These are phyloP conservation scores for Microdochium nivale DNA, from an alignment of 2,329 filamentous ascomycete species.

Conservation along the genomic window DNA sequence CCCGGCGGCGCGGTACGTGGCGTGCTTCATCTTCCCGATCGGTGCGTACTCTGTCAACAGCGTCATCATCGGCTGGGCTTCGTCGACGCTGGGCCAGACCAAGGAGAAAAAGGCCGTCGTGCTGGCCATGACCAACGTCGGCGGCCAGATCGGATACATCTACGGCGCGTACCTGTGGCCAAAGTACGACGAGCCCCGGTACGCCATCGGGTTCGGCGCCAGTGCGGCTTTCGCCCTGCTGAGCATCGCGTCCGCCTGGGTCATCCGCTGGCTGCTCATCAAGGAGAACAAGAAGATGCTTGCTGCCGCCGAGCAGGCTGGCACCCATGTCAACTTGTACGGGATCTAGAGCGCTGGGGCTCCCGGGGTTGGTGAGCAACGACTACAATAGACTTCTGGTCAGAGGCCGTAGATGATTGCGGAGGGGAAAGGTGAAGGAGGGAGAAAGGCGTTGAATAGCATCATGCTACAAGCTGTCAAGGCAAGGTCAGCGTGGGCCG, in stretches of 20 bases:
- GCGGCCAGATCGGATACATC: slow-evolving; percentile 37
- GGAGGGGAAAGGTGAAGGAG: no score
- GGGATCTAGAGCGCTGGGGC: slow-evolving; percentile 19
- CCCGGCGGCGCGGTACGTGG: slow-evolving; percentile 28
- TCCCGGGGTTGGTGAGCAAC: no score
- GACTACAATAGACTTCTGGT: no score
- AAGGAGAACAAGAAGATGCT: slow-evolving; percentile 31
- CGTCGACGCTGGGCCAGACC: slow-evolving; percentile 33
- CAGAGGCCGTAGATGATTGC: no score
- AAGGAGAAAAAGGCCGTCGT: slow-evolving; percentile 39
- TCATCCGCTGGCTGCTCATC: slow-evolving; percentile 28
- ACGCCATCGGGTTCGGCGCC: slow-evolving; percentile 33
- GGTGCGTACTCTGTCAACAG: slow-evolving; percentile 36
- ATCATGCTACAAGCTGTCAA: no score
- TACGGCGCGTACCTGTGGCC: slow-evolving; percentile 44
- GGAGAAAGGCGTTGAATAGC: no score
- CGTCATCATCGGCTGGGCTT: slow-evolving; percentile 37
- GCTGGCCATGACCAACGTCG: slow-evolving; percentile 38
- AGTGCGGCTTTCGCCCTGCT: slow-evolving; percentile 31
- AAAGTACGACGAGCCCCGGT: slow-evolving; percentile 32
- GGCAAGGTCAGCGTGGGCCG: no score
- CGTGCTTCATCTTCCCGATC: slow-evolving; percentile 31
- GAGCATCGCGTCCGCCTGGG: slow-evolving; percentile 30
- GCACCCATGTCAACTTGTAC: slow-evolving; percentile 23
- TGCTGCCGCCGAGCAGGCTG: slow-evolving; percentile 17